phyloP scores from a whole-genome alignment of 1,284 basidiomycete genomes.

The Naganishia sp. region DNA sequence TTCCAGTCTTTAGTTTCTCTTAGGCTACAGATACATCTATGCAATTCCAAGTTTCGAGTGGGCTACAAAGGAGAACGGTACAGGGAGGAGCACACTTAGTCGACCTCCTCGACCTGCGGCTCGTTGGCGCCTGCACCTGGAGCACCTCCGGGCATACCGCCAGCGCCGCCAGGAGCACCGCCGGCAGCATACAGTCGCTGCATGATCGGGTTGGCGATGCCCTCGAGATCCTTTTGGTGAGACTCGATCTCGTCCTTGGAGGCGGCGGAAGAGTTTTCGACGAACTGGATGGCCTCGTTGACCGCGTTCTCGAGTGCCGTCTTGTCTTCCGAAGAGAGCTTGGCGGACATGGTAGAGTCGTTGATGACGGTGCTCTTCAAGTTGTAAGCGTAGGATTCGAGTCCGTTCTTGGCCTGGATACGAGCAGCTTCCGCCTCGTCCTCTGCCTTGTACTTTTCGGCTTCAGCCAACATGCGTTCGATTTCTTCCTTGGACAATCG shows the following conservation, averaged over 20 bases:
- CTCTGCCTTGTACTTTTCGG: slow-evolving; percentile 69
- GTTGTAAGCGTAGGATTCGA: slow-evolving; percentile 96
- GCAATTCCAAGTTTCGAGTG: neutral
- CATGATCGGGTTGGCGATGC: slow-evolving; percentile 90
- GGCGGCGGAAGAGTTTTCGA: slow-evolving; percentile 81
- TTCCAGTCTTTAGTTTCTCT: neutral
- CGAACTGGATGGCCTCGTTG: slow-evolving; percentile 83
- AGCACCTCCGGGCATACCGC: slow-evolving; percentile 55
- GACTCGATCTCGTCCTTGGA: slow-evolving; percentile 93
- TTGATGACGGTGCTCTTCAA: slow-evolving; percentile 85
- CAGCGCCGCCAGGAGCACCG: slow-evolving; percentile 54
- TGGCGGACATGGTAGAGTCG: slow-evolving; percentile 81
- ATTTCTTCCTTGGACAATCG: slow-evolving; percentile 98
- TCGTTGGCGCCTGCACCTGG: slow-evolving; percentile 59
- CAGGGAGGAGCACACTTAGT: slow-evolving; percentile 49
- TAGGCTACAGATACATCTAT: slow-evolving; percentile 1
- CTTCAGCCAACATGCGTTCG: slow-evolving; percentile 91
- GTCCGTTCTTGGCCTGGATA: slow-evolving; percentile 80
- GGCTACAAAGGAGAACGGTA: neutral
- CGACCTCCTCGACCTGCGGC: slow-evolving; percentile 62
- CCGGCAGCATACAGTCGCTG: slow-evolving; percentile 79
- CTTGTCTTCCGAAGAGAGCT: slow-evolving; percentile 88
- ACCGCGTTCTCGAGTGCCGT: slow-evolving; percentile 78
- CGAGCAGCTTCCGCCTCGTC: slow-evolving; percentile 61
- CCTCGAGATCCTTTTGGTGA: slow-evolving; percentile 94